Evolutionary conservation across 1,284 basidiomycete genomes (phyloP), one percentile per base, ranked within the genome.

Genomic region (Caloboletus firmus): DNA sequence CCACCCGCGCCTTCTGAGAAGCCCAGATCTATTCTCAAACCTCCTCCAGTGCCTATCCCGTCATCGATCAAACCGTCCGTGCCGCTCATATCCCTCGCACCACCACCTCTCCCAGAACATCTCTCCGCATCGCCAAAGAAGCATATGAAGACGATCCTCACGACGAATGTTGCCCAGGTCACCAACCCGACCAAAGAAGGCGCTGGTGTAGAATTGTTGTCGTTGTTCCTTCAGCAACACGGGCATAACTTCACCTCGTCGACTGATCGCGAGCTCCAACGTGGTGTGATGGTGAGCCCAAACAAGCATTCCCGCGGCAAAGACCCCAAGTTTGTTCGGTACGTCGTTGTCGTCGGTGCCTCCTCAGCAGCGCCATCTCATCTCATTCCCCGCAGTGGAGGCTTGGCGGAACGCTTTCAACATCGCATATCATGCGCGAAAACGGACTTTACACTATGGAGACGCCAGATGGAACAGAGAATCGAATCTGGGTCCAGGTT

Each of bases 401-500:
- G 81, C 0, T 59, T 84, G 8, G 82, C 81, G 0, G 77, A 77
- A 43, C 73, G 73, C 10, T 75, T 79, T 1, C 70, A 74, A 17
- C 65, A 72, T 12, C 62, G 72, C 32, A 74, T 80, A 36, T 62
- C 72, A 17, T 74, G 73, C 18, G 61, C 69, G 13, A 71, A 71
- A 17, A 81, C 78, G 1, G 70, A 74, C 13, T 69, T 78, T 31
- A 59, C 71, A 12, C 68, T 84, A 2, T 84, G 82, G 82, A 72
- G 74, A 49, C 76, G 76, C 45, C 78, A 80, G 49, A 66, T 73
- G 45, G 72, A 76, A 34, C 64, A 64, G n/a, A 66, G 63, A 7
- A 31, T 64, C 5, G 58, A 65, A 13, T 58, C 66, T 2, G 36
- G 57, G 56, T 7, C 62, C 52, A 39, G 54, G 56, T 24, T 62